Percentiles rank a stretch among this genome's conserved stretches.
Evolutionary conservation across 495 filamentous ascomycete genomes (phyloP).

Genomic region (Penicillium paxilli): DNA sequence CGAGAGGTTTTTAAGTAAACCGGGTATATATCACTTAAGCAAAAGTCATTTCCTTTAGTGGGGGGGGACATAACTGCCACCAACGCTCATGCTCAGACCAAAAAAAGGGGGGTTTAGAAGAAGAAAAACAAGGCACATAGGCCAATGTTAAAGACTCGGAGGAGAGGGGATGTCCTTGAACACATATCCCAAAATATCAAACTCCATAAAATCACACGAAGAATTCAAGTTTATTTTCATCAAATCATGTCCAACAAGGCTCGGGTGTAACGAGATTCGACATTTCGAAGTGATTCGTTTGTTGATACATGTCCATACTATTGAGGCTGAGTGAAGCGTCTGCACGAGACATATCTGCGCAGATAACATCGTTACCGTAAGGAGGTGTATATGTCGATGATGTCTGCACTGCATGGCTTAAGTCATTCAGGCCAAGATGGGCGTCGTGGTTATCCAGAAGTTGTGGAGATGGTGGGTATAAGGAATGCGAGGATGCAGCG

Average conservation of each 20-base stretch:
- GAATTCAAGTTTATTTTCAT: background rate
- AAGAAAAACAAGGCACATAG: background rate
- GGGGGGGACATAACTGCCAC: constrained; percentile 1
- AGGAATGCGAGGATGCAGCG: constrained; percentile 28
- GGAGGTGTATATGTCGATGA: constrained; percentile 36
- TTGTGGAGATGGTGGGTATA: constrained; percentile 40
- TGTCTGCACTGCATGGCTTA: constrained; percentile 29
- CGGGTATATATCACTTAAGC: constrained; percentile 25
- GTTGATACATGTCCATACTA: constrained; percentile 35
- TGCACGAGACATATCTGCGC: constrained; percentile 26
- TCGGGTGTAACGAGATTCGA: constrained; percentile 29
- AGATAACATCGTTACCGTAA: constrained; percentile 32
- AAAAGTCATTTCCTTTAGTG: constrained; percentile 10
- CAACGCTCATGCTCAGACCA: constrained; percentile 24
- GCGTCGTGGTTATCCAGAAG: constrained; percentile 36
- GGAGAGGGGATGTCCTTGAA: background rate
- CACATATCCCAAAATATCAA: background rate
- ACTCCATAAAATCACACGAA: background rate
- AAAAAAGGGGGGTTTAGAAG: constrained; percentile 2
- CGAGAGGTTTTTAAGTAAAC: constrained; percentile 7
- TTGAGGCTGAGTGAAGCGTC: constrained; percentile 31
- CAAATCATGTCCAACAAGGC: constrained; percentile 33
- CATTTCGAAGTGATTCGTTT: constrained; percentile 30
- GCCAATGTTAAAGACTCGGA: background rate
- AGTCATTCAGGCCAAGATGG: constrained; percentile 27